phyloP scores from a whole-genome alignment of 2,329 filamentous ascomycete species.

The Neonectria hederae region DNA sequence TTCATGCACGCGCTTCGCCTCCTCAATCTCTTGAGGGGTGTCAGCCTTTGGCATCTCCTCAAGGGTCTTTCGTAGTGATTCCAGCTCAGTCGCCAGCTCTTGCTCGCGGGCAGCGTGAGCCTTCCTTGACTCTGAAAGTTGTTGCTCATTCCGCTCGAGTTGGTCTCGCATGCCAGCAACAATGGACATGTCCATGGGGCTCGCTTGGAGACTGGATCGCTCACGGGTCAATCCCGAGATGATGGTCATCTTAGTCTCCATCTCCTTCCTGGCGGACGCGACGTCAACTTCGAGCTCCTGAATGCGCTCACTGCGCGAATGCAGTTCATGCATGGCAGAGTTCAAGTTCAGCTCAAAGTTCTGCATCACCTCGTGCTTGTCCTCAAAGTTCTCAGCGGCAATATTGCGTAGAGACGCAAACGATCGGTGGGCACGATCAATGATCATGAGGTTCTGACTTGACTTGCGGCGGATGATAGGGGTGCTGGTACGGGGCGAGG shows the following conservation, averaged over 20 bases:
- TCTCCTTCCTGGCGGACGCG: slow-evolving; percentile 86
- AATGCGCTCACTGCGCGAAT: slow-evolving; percentile 86
- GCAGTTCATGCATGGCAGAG: slow-evolving; percentile 90
- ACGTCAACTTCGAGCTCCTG: slow-evolving; percentile 90
- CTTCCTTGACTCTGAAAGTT: slow-evolving; percentile 78
- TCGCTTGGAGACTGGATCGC: slow-evolving; percentile 84
- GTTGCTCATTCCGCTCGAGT: slow-evolving; percentile 84
- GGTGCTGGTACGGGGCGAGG: slow-evolving; percentile 71
- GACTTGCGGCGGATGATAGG: slow-evolving; percentile 93
- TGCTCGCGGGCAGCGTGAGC: slow-evolving; percentile 78
- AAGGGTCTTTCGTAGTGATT: slow-evolving; percentile 69
- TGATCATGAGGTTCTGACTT: slow-evolving; percentile 85
- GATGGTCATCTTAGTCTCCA: slow-evolving; percentile 96
- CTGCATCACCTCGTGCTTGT: slow-evolving; percentile 84
- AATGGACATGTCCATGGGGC: slow-evolving; percentile 90
- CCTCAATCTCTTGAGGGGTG: slow-evolving; percentile 43
- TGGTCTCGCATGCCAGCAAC: slow-evolving; percentile 89
- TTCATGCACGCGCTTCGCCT: slow-evolving; percentile 55
- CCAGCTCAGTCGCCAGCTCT: slow-evolving; percentile 77
- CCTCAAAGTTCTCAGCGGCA: slow-evolving; percentile 85
- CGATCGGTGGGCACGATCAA: slow-evolving; percentile 91
- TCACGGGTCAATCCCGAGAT: slow-evolving; percentile 95
- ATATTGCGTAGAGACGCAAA: slow-evolving; percentile 91
- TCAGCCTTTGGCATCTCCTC: slow-evolving; percentile 43
- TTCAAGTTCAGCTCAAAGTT: slow-evolving; percentile 94